These are phyloP conservation scores for Protomyces macrosporus DNA, from an alignment of 1,139 yeast genomes.

Conservation along the genomic window DNA sequence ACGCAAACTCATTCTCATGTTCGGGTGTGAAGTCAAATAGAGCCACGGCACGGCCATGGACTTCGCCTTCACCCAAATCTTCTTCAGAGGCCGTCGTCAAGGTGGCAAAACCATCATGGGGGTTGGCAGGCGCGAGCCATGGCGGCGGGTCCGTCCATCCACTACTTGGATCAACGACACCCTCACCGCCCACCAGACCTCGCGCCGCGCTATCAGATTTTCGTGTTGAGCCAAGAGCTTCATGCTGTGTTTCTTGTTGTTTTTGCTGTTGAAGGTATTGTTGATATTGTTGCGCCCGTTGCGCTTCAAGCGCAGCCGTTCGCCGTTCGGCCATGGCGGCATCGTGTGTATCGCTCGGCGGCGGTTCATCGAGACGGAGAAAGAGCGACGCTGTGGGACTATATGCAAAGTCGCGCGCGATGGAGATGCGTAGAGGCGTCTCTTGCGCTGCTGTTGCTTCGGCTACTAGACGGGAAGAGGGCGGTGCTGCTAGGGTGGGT, in stretches of 20 bases:
- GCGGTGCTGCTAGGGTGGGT: no score
- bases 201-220: no score
- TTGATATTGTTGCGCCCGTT: background rate
- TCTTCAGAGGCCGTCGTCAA: background rate
- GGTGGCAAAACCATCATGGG: background rate
- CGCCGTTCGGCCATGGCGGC: background rate
- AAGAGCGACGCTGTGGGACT: slow-evolving; percentile 17
- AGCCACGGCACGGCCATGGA: slow-evolving; percentile 68
- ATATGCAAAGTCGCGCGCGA: slow-evolving; percentile 26
- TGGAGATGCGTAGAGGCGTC: background rate
- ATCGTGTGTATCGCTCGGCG: background rate
- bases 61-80: slow-evolving; percentile 38
- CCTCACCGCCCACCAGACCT: no score
- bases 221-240: no score
- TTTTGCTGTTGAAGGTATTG: background rate
- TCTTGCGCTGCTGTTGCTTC: no score
- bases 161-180: background rate
- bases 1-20: slow-evolving; percentile 81
- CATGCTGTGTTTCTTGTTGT: background rate
- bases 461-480: no score
- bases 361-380: background rate
- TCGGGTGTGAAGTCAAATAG: slow-evolving; percentile 86
- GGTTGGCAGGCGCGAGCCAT: slow-evolving; percentile 8
- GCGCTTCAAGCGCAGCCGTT: background rate
- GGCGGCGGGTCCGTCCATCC: slow-evolving; percentile 23